Conservation (phyloP, 768 basidiomycete species). For the Macrolepiota dolichaula region DNA sequence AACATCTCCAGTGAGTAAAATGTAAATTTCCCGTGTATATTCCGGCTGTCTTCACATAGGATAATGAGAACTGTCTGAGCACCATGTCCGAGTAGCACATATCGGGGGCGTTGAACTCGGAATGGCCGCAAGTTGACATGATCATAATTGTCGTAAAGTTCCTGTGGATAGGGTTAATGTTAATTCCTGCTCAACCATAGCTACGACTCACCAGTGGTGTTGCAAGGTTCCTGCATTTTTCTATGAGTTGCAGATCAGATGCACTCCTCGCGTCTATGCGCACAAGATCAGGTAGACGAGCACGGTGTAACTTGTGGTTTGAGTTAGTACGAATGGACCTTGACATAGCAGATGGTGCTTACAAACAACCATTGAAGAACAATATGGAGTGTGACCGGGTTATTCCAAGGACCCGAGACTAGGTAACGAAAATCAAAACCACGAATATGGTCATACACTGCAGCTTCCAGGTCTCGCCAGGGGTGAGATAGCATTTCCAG, state of each 20-base stretch:
- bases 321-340: background rate
- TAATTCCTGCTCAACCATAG: background rate
- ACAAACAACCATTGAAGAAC: too few species aligned
- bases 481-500: too few species aligned
- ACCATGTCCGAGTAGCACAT: background rate
- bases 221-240: background rate
- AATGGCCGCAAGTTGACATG: background rate
- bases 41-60: background rate
- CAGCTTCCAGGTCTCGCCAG: too few species aligned
- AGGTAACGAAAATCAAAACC: too few species aligned
- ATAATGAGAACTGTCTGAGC: background rate
- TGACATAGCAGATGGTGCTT: too few species aligned
- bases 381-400: too few species aligned
- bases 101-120: background rate
- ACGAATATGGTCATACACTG: too few species aligned
- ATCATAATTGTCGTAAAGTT: background rate
- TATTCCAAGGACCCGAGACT: too few species aligned
- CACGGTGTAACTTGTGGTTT: background rate
- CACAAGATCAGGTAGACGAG: background rate
- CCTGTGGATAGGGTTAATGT: background rate
- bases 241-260: background rate
- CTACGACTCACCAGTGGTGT: background rate
- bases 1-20: too few species aligned
- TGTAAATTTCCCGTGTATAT: too few species aligned
- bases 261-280: background rate